Evolutionary conservation across 2,329 filamentous ascomycete species (phyloP).

Genomic region (Paecilomyces formosus): DNA sequence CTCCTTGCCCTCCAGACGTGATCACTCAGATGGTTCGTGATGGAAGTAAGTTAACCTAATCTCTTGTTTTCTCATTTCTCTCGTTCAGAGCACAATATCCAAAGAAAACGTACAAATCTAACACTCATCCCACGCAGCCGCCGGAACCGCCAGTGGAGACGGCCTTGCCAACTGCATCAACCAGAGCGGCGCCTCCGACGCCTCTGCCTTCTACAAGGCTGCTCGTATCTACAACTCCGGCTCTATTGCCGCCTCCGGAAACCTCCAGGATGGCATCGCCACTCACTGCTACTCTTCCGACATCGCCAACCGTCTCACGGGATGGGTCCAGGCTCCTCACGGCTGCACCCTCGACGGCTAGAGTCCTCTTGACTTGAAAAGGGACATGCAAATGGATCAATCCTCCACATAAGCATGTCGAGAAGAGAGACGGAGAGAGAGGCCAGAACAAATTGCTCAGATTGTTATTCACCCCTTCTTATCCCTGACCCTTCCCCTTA

Average conservation of each 20-base stretch:
- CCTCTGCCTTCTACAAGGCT: slow-evolving; percentile 12
- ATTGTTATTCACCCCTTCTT: too few species aligned
- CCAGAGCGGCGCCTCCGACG: slow-evolving; percentile 11
- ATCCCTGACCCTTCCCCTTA: too few species aligned
- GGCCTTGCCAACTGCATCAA: slow-evolving; percentile 28
- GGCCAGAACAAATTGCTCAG: too few species aligned
- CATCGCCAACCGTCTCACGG: slow-evolving; percentile 42
- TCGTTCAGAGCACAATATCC: too few species aligned
- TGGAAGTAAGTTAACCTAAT: slow-evolving; percentile 14
- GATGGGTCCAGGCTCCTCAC: slow-evolving; percentile 25
- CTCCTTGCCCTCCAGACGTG: slow-evolving; percentile 16
- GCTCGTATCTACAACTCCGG: slow-evolving; percentile 31
- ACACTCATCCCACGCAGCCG: slow-evolving; percentile 3
- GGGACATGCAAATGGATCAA: too few species aligned
- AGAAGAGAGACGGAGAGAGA: too few species aligned
- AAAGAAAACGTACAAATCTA: slow-evolving; percentile 3
- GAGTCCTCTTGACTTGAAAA: neutral
- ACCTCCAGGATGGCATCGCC: slow-evolving; percentile 28
- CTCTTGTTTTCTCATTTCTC: too few species aligned
- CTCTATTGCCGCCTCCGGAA: slow-evolving; percentile 14
- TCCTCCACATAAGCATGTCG: too few species aligned
- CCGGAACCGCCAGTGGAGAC: slow-evolving; percentile 25
- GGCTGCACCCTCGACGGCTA: neutral
- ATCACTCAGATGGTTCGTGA: slow-evolving; percentile 34
- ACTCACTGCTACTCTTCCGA: slow-evolving; percentile 46